Evolutionary conservation across 2,329 filamentous ascomycete species (phyloP), one percentile per base, ranked within the genome.

Genomic region (Pestalotiopsis sp.): DNA sequence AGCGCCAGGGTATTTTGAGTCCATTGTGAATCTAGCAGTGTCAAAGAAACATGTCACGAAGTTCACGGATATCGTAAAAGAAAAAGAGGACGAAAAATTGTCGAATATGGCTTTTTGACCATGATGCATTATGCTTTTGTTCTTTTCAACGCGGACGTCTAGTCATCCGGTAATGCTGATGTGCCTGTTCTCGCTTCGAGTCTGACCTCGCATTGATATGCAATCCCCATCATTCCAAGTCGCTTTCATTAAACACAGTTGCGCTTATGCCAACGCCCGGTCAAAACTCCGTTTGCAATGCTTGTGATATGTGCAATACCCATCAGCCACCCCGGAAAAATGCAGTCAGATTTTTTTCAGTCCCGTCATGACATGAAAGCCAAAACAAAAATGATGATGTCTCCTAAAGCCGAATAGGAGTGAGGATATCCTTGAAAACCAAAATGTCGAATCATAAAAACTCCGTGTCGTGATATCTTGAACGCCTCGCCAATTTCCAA

Each of bases 401-500:
- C 41, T 64, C 68, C 56, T 31, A 36, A 25, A 20, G 49, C 45
- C 31, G 52, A 63, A 52, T 62, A 62, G 68, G 66, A 70, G 62
- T 57, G 57, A 31, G 68, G 68, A 64, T 41, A 39, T 59, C 56
- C 31, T 23, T 66, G 20, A 9, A 45, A 45, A 38, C n/a, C 23
- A 66, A 56, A 57, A 31, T 14, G 17, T 36, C 14, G 23, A 45
- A 38, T n/a, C 38, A 49, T 36, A 45, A 58, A 20, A 65, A 66
- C 63, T 56, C 63, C 63, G 23, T 58, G 49, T 39, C 63, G 25
- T 64, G 52, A 60, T 67, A 63, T 66, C 64, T 58, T 64, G 45
- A 69, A 69, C 64, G 59, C 64, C 65, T 67, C 59, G 65, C 68
- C 68, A 67, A 69, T 27, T 13, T 36, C 25, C 41, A 17, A 52